Conservation (phyloP, 805 yeast species). For the Teunomyces aglyptinius region DNA sequence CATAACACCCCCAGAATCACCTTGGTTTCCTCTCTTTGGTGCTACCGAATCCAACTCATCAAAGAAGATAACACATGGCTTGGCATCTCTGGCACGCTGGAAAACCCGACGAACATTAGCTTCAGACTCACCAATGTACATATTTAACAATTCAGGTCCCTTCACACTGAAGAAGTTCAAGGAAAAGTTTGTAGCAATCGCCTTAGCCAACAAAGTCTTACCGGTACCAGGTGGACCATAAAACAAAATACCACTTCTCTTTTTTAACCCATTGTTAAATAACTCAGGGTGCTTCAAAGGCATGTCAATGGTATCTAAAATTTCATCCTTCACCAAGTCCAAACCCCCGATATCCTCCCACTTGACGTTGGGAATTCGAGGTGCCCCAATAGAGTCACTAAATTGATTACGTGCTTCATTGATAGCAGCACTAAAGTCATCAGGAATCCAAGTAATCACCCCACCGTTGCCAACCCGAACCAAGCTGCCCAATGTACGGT, state of each 20-base stretch:
- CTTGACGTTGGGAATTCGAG: constrained; percentile 87
- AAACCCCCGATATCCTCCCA: constrained; percentile 99
- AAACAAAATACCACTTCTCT: constrained; percentile 89
- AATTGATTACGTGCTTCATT: constrained; percentile 81
- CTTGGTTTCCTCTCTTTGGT: constrained; percentile 97
- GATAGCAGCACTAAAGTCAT: constrained; percentile 68
- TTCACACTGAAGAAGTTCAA: constrained; percentile 93
- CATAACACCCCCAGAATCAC: constrained; percentile 99
- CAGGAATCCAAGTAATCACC: constrained; percentile 48
- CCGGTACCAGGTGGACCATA: constrained; percentile 99
- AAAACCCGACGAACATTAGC: constrained; percentile 95
- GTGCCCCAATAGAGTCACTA: constrained; percentile 95
- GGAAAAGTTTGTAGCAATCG: constrained; percentile 94
- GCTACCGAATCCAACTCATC: constrained; percentile 98
- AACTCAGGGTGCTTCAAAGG: constrained; percentile 92
- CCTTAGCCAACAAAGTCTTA: constrained; percentile 91
- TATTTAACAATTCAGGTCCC: constrained; percentile 94
- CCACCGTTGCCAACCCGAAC: constrained; percentile 56
- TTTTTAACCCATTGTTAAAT: constrained; percentile 84
- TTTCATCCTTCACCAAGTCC: constrained; percentile 85
- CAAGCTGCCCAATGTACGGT: constrained; percentile 23
- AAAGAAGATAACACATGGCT: constrained; percentile 95
- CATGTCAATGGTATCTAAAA: constrained; percentile 92
- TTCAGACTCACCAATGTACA: constrained; percentile 98
- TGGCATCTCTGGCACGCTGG: constrained; percentile 92